Conservation (phyloP, 176 grass and related monocot genomes). For the Musa itinerans region DNA sequence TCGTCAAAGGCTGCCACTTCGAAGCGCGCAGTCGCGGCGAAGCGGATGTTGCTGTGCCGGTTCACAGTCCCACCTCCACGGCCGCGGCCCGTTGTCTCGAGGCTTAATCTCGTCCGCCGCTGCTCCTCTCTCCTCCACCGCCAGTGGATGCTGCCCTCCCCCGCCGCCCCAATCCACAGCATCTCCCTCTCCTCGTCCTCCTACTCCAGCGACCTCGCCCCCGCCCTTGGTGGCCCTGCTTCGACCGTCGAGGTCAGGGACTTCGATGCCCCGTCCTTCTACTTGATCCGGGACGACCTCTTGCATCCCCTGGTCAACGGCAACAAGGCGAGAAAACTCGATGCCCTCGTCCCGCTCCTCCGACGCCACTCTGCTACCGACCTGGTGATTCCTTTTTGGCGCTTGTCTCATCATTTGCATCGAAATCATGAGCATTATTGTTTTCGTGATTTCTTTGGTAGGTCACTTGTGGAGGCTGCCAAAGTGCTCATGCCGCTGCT, state of each 20-base stretch:
- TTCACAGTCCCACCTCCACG: background rate
- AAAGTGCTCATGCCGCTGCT: slow-evolving; percentile 82
- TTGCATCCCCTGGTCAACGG: slow-evolving; percentile 82
- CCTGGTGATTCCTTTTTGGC: background rate
- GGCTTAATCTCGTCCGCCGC: background rate
- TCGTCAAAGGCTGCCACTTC: too few species aligned
- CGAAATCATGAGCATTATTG: background rate
- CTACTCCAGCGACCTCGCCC: background rate
- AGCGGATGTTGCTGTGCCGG: background rate
- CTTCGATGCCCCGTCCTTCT: slow-evolving; percentile 21
- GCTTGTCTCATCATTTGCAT: background rate
- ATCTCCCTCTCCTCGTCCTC: slow-evolving; percentile 30
- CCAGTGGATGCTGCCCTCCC: slow-evolving; percentile 59
- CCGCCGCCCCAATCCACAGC: slow-evolving; percentile 50
- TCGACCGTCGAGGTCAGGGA: background rate
- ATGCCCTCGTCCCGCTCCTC: slow-evolving; percentile 68
- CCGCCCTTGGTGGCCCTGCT: slow-evolving; percentile 7
- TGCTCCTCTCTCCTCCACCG: slow-evolving; percentile 20
- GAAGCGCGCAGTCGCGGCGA: too few species aligned
- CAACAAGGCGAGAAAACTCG: slow-evolving; percentile 92
- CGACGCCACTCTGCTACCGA: slow-evolving; percentile 30
- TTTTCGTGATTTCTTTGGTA: slow-evolving; percentile 14
- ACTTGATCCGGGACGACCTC: slow-evolving; percentile 67
- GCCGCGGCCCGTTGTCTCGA: background rate
- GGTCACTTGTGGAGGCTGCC: slow-evolving; percentile 84